Conservation (phyloP, 139 green algal genomes). For the Chlorella sorokiniana region DNA sequence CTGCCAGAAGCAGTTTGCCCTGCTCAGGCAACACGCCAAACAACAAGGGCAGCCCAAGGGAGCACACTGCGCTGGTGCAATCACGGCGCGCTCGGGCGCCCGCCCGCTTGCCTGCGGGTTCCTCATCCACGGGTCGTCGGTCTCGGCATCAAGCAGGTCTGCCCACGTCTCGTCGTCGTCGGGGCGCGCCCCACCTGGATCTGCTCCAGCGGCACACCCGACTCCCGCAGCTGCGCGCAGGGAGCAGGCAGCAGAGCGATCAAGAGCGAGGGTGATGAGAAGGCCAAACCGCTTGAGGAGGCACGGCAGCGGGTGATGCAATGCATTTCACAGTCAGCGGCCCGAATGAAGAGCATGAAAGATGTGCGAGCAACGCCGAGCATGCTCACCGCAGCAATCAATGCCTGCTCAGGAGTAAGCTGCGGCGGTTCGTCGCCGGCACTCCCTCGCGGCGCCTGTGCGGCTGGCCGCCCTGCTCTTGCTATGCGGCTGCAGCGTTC, state of each 20-base stretch:
- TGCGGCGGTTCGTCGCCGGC: neutral
- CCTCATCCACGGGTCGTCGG: neutral
- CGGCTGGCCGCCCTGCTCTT: neutral
- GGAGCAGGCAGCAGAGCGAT: neutral
- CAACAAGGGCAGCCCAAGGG: too few relatives aligned
- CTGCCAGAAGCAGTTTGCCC: too few relatives aligned
- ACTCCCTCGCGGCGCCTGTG: neutral
- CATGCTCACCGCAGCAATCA: conserved; percentile 10
- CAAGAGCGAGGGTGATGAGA: too few relatives aligned
- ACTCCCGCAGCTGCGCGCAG: conserved; percentile 14
- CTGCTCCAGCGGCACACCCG: neutral
- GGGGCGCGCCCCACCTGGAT: conserved; percentile 7
- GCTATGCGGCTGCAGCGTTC: neutral
- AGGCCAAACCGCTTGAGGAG: too few relatives aligned
- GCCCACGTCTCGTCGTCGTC: conserved; percentile 5
- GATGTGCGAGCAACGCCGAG: too few relatives aligned
- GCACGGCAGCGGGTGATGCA: too few relatives aligned
- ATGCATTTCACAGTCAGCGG: too few relatives aligned
- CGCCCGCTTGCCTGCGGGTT: neutral
- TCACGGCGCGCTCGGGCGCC: too few relatives aligned
- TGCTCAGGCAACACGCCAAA: too few relatives aligned
- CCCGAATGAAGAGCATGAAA: too few relatives aligned
- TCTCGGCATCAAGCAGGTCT: conserved; percentile 15
- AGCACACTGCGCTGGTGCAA: too few relatives aligned
- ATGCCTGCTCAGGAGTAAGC: conserved; percentile 1